Evolutionary conservation across 2,329 filamentous ascomycete species (phyloP), one percentile per base, ranked within the genome.

Genomic region (Aquanectria penicillioides): DNA sequence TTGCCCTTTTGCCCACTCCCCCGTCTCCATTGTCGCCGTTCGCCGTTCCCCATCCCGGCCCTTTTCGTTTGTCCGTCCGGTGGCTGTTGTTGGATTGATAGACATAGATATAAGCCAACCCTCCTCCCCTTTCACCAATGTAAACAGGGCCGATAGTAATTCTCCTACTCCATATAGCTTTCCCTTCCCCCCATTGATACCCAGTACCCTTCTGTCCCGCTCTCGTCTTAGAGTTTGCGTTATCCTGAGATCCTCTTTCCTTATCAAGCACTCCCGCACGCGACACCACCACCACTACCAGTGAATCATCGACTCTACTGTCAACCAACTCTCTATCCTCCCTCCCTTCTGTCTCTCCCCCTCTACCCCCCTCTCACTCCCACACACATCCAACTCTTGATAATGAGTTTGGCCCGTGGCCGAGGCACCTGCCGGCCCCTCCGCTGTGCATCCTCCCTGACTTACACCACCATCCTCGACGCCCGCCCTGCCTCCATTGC

Each of bases 351-450:
- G 18, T 5, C n/a, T 29, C 6, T 17, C 13, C 25, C 10, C 22
- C 22, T 15, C 17, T 25, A 20, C 22, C n/a, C 40, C 31, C 23
- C 34, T 33, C 28, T 20, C 20, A 33, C 20, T 47, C 25, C 29
- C 23, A 37, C 13, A 59, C 54, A 54, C 52, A 54, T 40, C 56
- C 31, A 49, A 54, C 36, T n/a, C n/a, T n/a, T 18, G 13, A 69
- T 57, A 66, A 70, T 70, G 68, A 70, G 64, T 63, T 55, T 51
- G 41, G 68, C 65, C 51, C 67, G 66, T 60, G 57, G 68, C 51
- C 68, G 68, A 69, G 68, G 66, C 56, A 63, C 67, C 36, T 63
- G 57, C 59, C 64, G 58, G 57, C 66, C 67, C 57, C 66, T 70
- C 53, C 66, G 66, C 49, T 66, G 61, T 64, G 64, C 66, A 37